Conservation (phyloP, 306 rosid genomes). For the Corylus americana region DNA sequence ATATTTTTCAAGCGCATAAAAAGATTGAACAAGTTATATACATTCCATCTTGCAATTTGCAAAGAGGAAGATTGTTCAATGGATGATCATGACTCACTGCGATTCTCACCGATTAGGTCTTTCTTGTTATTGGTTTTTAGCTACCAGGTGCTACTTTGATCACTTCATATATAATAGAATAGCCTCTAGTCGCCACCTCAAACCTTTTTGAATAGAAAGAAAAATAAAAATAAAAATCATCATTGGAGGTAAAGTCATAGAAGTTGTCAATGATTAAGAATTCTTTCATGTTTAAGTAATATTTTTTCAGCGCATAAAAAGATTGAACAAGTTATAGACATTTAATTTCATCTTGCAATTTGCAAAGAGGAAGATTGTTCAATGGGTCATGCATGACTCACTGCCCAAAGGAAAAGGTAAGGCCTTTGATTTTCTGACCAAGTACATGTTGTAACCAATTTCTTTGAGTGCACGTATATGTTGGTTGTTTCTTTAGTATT, state of each 20-base stretch:
- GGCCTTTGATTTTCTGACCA: neutral
- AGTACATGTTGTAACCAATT: neutral
- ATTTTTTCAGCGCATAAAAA: conserved; percentile 24
- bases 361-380: neutral
- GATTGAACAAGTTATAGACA: neutral
- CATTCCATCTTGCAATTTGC: neutral
- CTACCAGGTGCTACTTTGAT: too few species aligned
- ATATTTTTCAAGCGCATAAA: conserved; percentile 22
- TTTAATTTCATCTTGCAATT: neutral
- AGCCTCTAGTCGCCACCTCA: too few species aligned
- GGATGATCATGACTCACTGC: neutral
- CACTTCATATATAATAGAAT: too few species aligned
- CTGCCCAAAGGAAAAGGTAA: neutral
- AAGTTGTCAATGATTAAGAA: conserved; percentile 16
- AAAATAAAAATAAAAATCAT: too few species aligned
- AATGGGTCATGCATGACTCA: neutral
- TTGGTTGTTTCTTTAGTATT: neutral
- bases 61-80: neutral
- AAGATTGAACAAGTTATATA: conserved; percentile 4
- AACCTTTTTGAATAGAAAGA: too few species aligned
- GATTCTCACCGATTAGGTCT: too few species aligned
- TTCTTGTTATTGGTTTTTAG: too few species aligned
- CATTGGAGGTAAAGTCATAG: conserved; percentile 18
- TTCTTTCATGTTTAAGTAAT: conserved; percentile 19
- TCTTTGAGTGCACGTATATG: conserved; percentile 7